phyloP scores from a whole-genome alignment of 129 eudicot genomes.

The Pseudognaphalium luteoalbum region DNA sequence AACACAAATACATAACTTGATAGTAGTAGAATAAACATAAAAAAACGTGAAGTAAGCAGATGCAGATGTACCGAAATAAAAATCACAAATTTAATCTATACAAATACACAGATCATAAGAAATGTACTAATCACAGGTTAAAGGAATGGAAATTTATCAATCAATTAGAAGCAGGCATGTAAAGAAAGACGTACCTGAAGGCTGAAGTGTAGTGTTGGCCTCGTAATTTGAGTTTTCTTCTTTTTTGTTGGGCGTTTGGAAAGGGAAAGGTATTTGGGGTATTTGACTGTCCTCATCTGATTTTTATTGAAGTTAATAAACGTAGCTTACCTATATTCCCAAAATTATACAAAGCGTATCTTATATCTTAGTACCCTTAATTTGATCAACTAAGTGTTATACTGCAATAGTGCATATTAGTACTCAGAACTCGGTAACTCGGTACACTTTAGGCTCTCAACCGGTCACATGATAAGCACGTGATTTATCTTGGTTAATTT shows the following conservation, averaged over 20 bases:
- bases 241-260: not conserved
- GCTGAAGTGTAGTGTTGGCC: too few relatives aligned
- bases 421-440: too few relatives aligned
- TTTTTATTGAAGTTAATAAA: not conserved
- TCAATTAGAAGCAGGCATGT: not conserved
- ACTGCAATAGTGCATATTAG: too few relatives aligned
- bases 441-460: too few relatives aligned
- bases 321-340: too few relatives aligned
- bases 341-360: too few relatives aligned
- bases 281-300: not conserved
- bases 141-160: not conserved
- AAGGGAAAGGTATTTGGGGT: not conserved
- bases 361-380: too few relatives aligned
- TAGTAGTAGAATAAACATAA: not conserved
- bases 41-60: not conserved
- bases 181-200: not conserved
- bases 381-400: too few relatives aligned
- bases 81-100: constrained; percentile 1
- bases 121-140: not conserved
- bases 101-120: too few relatives aligned
- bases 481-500: too few relatives aligned
- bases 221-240: not conserved
- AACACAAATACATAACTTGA: not conserved
- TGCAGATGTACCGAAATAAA: constrained; percentile 29
- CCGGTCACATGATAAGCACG: too few relatives aligned